Evolutionary conservation across 1,139 yeast species (phyloP).

Genomic region (Suhomyces chickasaworum): DNA sequence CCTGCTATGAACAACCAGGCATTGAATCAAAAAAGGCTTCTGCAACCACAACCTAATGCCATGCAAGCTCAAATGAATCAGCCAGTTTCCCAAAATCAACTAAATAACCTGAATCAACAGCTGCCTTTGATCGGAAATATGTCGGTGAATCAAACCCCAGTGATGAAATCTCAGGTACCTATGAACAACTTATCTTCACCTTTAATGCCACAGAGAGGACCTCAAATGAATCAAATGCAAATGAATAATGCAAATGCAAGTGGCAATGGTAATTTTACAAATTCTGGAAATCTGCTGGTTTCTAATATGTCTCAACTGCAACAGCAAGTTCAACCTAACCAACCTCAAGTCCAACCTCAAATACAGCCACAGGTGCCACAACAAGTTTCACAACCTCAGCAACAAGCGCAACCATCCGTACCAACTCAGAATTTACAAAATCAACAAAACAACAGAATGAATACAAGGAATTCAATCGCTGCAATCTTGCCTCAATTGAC

Average conservation of each 20-base stretch:
- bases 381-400: slow-evolving; percentile 1
- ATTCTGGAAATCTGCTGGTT: neutral
- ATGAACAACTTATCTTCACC: slow-evolving; percentile 25
- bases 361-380: slow-evolving; percentile 3
- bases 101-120: slow-evolving; percentile 15
- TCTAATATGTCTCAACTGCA: neutral
- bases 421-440: neutral
- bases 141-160: slow-evolving; percentile 20
- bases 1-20: slow-evolving; percentile 12
- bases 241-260: slow-evolving; percentile 14
- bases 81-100: slow-evolving; percentile 9
- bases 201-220: slow-evolving; percentile 25
- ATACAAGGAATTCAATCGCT: slow-evolving; percentile 16
- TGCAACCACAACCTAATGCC: slow-evolving; percentile 11
- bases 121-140: slow-evolving; percentile 29
- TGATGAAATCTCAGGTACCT: slow-evolving; percentile 25
- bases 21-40: slow-evolving; percentile 8
- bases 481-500: slow-evolving; percentile 42
- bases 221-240: slow-evolving; percentile 12
- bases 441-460: slow-evolving; percentile 5
- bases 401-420: neutral
- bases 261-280: slow-evolving; percentile 6
- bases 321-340: neutral
- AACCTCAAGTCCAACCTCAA: slow-evolving; percentile 1
- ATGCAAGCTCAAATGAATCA: slow-evolving; percentile 13